A percentile compares a stretch with the other conserved stretches of the same genome.
Conservation (phyloP, 208 protist species). For the Naegleria lovaniensis region DNA sequence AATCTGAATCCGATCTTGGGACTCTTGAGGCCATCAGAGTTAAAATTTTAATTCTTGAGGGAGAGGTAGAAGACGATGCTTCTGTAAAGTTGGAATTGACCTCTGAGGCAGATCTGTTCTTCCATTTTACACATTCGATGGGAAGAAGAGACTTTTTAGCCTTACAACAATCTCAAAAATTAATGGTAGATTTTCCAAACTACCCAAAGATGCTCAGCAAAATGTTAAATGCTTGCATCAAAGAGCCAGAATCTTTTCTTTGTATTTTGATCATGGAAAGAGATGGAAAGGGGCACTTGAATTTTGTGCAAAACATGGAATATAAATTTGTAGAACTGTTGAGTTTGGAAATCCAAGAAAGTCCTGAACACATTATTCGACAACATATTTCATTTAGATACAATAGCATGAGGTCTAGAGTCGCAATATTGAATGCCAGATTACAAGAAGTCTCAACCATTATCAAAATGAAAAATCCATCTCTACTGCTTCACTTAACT, state of each 20-base stretch:
- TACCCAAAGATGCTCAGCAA: constrained; percentile 79
- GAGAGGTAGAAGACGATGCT: constrained; percentile 62
- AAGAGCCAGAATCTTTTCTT: constrained; percentile 71
- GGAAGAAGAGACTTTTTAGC: constrained; percentile 69
- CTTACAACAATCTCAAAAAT: constrained; percentile 75
- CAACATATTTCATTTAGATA: constrained; percentile 82
- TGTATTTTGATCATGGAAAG: constrained; percentile 68
- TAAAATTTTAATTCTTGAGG: constrained; percentile 76
- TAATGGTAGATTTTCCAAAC: constrained; percentile 81
- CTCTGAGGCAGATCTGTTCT: constrained; percentile 83
- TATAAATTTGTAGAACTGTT: constrained; percentile 85
- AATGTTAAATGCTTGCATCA: constrained; percentile 83
- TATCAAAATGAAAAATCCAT: constrained; percentile 50
- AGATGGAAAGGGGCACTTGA: constrained; percentile 70
- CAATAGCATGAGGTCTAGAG: constrained; percentile 68
- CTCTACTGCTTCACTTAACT: constrained; percentile 43
- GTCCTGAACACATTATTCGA: constrained; percentile 70
- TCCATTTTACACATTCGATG: constrained; percentile 79
- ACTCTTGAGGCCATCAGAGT: constrained; percentile 75
- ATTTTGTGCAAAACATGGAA: constrained; percentile 86
- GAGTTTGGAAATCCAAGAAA: constrained; percentile 70
- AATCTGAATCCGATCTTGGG: constrained; percentile 56
- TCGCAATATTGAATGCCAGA: constrained; percentile 74
- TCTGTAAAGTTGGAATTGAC: constrained; percentile 65
- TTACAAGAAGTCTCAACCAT: constrained; percentile 68